Conservation (phyloP, 345 rosid genomes). For the Eucalyptus cloeziana region DNA sequence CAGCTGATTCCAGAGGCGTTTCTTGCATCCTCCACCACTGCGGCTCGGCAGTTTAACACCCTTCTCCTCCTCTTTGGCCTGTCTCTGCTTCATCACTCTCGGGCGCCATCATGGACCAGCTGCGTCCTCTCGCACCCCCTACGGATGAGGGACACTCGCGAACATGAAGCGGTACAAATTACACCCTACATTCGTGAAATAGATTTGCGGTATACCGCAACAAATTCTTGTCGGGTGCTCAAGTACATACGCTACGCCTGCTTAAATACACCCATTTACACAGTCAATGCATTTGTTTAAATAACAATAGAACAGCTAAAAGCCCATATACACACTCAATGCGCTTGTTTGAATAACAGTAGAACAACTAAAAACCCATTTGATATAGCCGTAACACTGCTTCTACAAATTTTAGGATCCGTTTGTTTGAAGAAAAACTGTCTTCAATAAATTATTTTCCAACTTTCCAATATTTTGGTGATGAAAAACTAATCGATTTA, state of each 20-base stretch:
- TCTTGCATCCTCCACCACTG: background rate
- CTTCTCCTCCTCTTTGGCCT: background rate
- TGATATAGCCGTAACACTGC: no score
- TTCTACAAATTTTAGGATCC: no score
- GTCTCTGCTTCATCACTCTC: background rate
- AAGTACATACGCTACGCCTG: background rate
- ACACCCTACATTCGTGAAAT: background rate
- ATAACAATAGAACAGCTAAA: background rate
- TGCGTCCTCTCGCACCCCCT: background rate
- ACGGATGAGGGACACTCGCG: background rate
- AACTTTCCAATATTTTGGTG: no score
- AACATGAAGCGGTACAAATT: background rate
- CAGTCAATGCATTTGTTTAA: background rate
- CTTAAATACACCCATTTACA: background rate
- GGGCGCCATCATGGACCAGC: background rate
- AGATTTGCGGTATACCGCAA: background rate
- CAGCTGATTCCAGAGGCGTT: background rate
- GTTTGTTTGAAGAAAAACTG: no score
- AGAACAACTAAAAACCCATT: background rate
- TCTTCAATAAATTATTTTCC: no score
- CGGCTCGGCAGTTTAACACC: background rate
- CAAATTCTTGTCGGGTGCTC: background rate
- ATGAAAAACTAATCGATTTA: no score
- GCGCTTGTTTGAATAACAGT: background rate
- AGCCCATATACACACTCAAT: background rate